Evolutionary conservation across 371 early-diverging fungal species (phyloP), one percentile per base, ranked within the genome.

Genomic region (Mortierella sp.): DNA sequence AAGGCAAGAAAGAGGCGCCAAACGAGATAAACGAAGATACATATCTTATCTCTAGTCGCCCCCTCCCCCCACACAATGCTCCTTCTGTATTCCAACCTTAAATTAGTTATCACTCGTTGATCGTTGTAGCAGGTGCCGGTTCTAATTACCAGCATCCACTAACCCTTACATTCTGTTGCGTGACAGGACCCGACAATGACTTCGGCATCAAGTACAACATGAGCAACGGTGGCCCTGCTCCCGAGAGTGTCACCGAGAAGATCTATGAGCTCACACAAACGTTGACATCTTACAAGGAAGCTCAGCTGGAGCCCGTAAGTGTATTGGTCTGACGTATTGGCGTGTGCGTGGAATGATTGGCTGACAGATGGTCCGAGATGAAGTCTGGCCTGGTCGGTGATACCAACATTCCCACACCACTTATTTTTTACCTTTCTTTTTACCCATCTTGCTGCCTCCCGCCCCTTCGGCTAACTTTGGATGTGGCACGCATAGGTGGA

Each of bases 151-250:
- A 17, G 14, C 37, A 19, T 15, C 30, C 43, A 24, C 21, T 32
- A 39, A 28, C 26, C 3, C 21, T 17, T 14, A 9, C 23, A 39
- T 6, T 4, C 15, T 27, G 30, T 44, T 44, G 27, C 21, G 6
- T 7, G 31, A 58, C 32, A 82, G 82, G 99, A 55, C 97, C 97
- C 42, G 90, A 95, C 9, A 92, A 94, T 71, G 99, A 99, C 81
- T 99, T 99, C 85, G 99, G 99, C 62, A 96, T 99, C 82, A 99
- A 99, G 82, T 98, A 93, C 85, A 99, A 99, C 83, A 89, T 90
- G 56, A 84, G 89, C 82, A 99, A 96, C 80, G 99, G 99, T 68
- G 99, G 94, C 17, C 97, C 99, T 28, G 99, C 99, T 37, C 97
- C 97, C 23, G 99, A 99, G 80, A 78, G 81, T 30, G 89, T 99